Evolutionary conservation across 225 moss, liverwort and hornwort species (phyloP).

Genomic region (Bryoerythrophyllum caledonicum): DNA sequence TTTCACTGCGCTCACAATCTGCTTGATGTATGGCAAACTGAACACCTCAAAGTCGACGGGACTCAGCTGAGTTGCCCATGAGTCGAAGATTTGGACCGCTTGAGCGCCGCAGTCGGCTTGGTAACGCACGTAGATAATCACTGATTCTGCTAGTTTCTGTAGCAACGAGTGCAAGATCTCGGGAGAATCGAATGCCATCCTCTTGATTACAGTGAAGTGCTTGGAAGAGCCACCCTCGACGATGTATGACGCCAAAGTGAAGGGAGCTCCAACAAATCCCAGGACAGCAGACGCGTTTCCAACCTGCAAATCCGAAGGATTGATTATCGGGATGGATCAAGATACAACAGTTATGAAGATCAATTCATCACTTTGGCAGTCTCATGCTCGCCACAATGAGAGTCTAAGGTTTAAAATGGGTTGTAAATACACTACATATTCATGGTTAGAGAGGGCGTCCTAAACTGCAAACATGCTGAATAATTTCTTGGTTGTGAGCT

Average conservation of each 20-base stretch:
- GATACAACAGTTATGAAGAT: too few species aligned
- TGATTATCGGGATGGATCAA: neutral
- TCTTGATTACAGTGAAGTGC: slow-evolving; percentile 85
- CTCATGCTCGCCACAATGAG: too few species aligned
- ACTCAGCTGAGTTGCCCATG: slow-evolving; percentile 89
- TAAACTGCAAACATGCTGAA: too few species aligned
- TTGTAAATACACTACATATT: too few species aligned
- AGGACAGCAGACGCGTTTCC: slow-evolving; percentile 87
- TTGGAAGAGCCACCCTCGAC: slow-evolving; percentile 95
- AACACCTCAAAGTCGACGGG: slow-evolving; percentile 89
- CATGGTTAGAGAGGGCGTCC: too few species aligned
- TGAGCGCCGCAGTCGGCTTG: slow-evolving; percentile 94
- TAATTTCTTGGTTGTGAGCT: too few species aligned
- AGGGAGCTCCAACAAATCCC: slow-evolving; percentile 96
- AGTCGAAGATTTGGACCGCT: slow-evolving; percentile 97
- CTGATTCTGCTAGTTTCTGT: slow-evolving; percentile 84
- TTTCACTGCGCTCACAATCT: slow-evolving; percentile 88
- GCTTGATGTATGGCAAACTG: slow-evolving; percentile 91
- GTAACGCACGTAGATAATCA: slow-evolving; percentile 84
- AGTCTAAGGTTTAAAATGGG: too few species aligned
- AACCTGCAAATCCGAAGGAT: slow-evolving; percentile 50
- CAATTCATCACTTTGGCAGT: too few species aligned
- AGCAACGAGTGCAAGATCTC: slow-evolving; percentile 83
- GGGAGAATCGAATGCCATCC: slow-evolving; percentile 80
- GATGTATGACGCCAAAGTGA: slow-evolving; percentile 90